Evolutionary conservation across 208 protist species (phyloP).

Genomic region (Kentomonas sorsogonicus): DNA sequence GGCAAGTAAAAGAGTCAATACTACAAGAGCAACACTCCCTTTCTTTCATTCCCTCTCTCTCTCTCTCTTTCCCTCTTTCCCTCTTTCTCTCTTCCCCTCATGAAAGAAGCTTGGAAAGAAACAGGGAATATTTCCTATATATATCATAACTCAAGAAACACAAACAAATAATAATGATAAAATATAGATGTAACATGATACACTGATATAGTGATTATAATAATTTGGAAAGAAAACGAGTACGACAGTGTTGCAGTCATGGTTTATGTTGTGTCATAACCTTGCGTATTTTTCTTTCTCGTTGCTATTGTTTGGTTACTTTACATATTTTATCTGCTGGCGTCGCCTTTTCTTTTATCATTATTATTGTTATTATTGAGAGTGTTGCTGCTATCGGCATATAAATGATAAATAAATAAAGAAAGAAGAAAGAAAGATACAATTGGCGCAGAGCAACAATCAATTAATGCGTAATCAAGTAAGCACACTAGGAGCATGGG

Average conservation of each 20-base stretch:
- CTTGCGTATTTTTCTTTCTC: no score
- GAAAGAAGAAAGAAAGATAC: slow-evolving; percentile 10
- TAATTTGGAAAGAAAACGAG: no score
- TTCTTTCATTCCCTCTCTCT: background rate
- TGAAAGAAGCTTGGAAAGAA: background rate
- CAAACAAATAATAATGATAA: background rate
- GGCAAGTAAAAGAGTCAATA: background rate
- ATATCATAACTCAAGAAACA: background rate
- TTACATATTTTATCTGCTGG: no score
- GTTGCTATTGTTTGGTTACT: no score
- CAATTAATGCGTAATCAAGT: slow-evolving; percentile 5
- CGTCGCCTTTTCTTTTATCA: no score
- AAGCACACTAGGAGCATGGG: background rate
- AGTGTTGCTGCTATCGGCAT: background rate
- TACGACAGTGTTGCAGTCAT: no score
- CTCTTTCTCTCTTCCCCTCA: background rate
- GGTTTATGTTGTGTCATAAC: no score
- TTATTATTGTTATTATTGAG: background rate
- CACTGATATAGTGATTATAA: no score
- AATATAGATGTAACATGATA: no score
- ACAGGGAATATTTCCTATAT: background rate
- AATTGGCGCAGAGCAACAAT: background rate
- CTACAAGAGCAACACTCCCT: background rate
- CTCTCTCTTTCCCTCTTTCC: no score
- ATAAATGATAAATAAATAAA: slow-evolving; percentile 3